Evolutionary conservation across 192 early-diverging fungal species (phyloP).

Genomic region (Diversispora epigaea): DNA sequence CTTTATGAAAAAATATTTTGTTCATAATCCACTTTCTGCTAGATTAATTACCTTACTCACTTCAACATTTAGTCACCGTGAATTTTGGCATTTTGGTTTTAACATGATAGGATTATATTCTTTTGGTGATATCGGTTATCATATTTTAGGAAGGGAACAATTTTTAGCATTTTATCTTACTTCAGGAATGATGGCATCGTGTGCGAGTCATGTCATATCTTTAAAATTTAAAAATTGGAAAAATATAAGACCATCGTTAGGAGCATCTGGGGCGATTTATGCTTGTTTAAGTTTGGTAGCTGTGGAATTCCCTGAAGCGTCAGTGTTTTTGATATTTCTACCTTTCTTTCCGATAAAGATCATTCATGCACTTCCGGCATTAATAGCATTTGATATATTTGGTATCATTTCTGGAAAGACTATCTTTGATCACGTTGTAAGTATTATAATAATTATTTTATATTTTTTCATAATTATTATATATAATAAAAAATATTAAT

Average conservation of each 20-base stretch:
- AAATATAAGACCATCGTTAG: slow-evolving; percentile 64
- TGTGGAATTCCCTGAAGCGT: slow-evolving; percentile 56
- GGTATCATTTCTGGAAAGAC: slow-evolving; percentile 74
- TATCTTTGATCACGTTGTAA: slow-evolving; percentile 75
- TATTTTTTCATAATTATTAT: no score
- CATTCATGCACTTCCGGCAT: slow-evolving; percentile 63
- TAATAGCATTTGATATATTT: slow-evolving; percentile 70
- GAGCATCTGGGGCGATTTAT: slow-evolving; percentile 83
- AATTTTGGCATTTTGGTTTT: slow-evolving; percentile 72
- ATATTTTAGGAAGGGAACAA: slow-evolving; percentile 58
- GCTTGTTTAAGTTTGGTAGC: slow-evolving; percentile 64
- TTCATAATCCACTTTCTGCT: slow-evolving; percentile 71
- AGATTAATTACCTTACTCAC: slow-evolving; percentile 77
- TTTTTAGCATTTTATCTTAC: slow-evolving; percentile 81
- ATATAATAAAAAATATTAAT: no score
- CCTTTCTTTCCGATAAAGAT: slow-evolving; percentile 53
- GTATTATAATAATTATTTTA: slow-evolving; percentile 26
- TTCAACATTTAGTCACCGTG: slow-evolving; percentile 73
- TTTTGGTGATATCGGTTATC: slow-evolving; percentile 56
- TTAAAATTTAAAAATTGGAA: slow-evolving; percentile 42
- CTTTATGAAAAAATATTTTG: slow-evolving; percentile 76
- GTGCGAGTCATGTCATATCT: slow-evolving; percentile 64
- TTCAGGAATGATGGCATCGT: slow-evolving; percentile 61
- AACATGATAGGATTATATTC: slow-evolving; percentile 79
- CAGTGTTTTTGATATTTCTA: slow-evolving; percentile 62